Evolutionary conservation across 106 monocot species (phyloP).

Genomic region (Allium fistulosum): DNA sequence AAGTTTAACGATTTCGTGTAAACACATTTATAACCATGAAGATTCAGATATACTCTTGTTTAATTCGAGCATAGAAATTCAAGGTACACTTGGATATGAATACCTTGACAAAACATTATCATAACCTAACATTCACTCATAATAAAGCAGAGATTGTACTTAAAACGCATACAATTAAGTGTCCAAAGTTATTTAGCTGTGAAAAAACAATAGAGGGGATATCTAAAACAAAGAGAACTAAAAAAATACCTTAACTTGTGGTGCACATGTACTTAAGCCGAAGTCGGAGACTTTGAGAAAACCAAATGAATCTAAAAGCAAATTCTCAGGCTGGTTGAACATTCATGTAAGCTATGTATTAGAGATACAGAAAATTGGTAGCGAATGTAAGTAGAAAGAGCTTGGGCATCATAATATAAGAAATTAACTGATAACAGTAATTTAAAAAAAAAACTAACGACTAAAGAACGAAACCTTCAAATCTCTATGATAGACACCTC

Average conservation of each 20-base stretch:
- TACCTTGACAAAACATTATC: too few relatives aligned
- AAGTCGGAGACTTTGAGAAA: conserved; percentile 81
- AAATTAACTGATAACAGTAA: too few relatives aligned
- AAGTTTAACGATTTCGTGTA: too few relatives aligned
- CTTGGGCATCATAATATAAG: too few relatives aligned
- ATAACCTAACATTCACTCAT: not conserved
- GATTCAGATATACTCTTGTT: too few relatives aligned
- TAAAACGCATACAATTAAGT: not conserved
- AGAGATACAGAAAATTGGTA: not conserved
- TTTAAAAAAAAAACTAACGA: not conserved
- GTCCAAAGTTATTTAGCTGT: too few relatives aligned
- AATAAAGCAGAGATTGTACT: not conserved
- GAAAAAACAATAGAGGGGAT: not conserved
- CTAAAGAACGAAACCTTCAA: conserved; percentile 42
- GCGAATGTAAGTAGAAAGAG: not conserved
- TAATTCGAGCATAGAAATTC: too few relatives aligned
- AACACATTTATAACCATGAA: too few relatives aligned
- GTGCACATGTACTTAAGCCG: conserved; percentile 79
- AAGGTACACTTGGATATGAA: too few relatives aligned
- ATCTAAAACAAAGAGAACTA: not conserved
- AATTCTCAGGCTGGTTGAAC: conserved; percentile 74
- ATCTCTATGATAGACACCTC: conserved; percentile 87
- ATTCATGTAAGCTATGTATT: not conserved
- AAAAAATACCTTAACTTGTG: conserved; percentile 43
- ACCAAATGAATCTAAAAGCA: conserved; percentile 76